Evolutionary conservation across 352 stramenopile species (phyloP), one percentile per base, ranked within the genome.

Genomic region (Phytophthora ohioensis): DNA sequence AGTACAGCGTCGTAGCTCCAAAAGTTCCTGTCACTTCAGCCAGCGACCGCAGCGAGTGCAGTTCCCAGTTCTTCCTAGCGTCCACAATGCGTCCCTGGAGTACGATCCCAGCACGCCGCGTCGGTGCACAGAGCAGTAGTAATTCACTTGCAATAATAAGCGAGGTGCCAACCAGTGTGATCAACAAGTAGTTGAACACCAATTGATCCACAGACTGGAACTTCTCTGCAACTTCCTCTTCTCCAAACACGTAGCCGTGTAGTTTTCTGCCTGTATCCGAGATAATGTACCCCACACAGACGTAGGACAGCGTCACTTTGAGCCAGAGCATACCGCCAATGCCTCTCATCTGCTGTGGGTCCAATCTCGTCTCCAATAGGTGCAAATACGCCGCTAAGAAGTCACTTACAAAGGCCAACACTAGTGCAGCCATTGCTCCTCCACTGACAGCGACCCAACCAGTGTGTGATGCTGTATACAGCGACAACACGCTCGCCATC

Each of bases 71-170:
- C 36, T 73, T 70, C 2, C 83, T 73, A 9, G 81, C 81, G n/a
- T 89, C 75, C 6, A 93, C 83, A 59, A 95, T 91, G 3, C 88
- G 82, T 13, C 81, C 78, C 57, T 95, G 88, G 0, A 95, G 75
- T 35, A 86, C 69, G 65, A 93, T 77, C 3, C 88, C 85, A 32
- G 71, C 76, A 27, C 72, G 69, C 5, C 88, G 72, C 13, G 88
- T 93, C 0, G 87, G 84, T 13, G 78, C 75, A 58, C 89, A 95
- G 13, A 94, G 53, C 27, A 94, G 71, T 55, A 95, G 64, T 38
- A 94, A 61, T 49, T 95, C 84, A 67, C 88, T 94, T 21, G 84
- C 83, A 42, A 95, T 78, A 35, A 94, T 88, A 10, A 93, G 71
- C 39, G 85, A 93, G 7, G 91, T 72, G 3, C 87, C 85, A 7